These are phyloP conservation scores for Nicotiana paniculata DNA, from an alignment of 257 asterid species.

Conservation along the genomic window DNA sequence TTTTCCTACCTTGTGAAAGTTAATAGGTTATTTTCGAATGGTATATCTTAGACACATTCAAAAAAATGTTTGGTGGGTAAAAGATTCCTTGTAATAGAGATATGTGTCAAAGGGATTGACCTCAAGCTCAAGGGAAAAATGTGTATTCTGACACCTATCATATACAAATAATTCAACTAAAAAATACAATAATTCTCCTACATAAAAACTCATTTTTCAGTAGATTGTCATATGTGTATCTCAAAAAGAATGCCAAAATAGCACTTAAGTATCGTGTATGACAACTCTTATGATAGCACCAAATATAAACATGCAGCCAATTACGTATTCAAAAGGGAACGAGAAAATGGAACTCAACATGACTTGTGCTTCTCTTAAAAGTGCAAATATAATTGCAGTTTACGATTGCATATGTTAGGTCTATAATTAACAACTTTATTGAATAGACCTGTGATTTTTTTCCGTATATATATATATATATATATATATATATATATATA, in stretches of 20 bases:
- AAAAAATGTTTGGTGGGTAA: too few relatives aligned
- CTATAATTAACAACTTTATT: neutral
- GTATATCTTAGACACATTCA: too few relatives aligned
- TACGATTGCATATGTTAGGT: neutral
- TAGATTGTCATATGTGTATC: neutral
- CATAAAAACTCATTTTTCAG: neutral
- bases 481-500: accelerated
- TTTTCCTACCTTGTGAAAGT: accelerated
- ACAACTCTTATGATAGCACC: neutral
- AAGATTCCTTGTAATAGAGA: too few relatives aligned
- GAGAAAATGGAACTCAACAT: neutral
- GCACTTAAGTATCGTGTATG: neutral
- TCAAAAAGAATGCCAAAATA: neutral
- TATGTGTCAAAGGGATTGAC: too few relatives aligned
- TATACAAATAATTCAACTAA: neutral
- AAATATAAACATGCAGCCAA: neutral
- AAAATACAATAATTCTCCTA: neutral
- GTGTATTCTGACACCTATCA: too few relatives aligned
- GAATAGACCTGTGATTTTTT: neutral
- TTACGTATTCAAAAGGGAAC: neutral
- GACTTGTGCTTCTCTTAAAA: neutral
- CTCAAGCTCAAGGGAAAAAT: too few relatives aligned
- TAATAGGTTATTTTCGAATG: too few relatives aligned
- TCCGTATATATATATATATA: too few relatives aligned
- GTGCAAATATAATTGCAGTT: neutral